phyloP scores from a whole-genome alignment of 805 yeast species.

The Kodamaea neixiangensis region DNA sequence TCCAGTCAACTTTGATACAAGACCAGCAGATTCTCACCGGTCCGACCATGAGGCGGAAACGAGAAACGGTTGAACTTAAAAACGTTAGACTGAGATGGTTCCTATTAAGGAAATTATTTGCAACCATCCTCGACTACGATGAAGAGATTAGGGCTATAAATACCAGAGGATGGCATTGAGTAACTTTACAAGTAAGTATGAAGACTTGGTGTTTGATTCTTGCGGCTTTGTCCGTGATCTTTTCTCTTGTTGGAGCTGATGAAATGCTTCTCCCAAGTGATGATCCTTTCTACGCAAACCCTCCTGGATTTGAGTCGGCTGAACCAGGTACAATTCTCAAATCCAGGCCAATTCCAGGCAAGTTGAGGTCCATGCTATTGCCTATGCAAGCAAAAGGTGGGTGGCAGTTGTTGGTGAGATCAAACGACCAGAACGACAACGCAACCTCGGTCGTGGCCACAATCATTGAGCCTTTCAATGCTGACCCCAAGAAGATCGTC shows the following conservation, averaged over 20 bases:
- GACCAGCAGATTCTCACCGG: no score
- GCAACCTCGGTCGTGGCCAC: slow-evolving; percentile 29
- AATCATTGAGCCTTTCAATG: slow-evolving; percentile 30
- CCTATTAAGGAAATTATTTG: not conserved
- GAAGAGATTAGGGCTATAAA: not conserved
- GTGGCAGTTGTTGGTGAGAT: slow-evolving; percentile 16
- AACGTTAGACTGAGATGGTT: not conserved
- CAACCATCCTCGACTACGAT: not conserved
- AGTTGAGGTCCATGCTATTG: slow-evolving; percentile 13
- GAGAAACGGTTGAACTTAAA: not conserved
- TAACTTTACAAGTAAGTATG: not conserved
- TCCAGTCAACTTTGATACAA: no score
- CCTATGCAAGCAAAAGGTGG: slow-evolving; percentile 15
- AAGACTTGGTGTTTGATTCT: not conserved
- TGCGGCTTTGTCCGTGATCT: not conserved
- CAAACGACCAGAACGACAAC: slow-evolving; percentile 25
- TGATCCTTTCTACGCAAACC: slow-evolving; percentile 18
- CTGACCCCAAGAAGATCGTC: slow-evolving; percentile 26
- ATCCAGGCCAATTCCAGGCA: slow-evolving; percentile 13
- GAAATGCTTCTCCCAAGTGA: not conserved
- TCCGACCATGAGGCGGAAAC: no score
- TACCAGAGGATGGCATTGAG: not conserved
- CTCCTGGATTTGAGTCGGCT: slow-evolving; percentile 16
- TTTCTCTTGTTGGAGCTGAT: not conserved
- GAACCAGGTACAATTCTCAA: slow-evolving; percentile 17